Evolutionary conservation across 1,284 basidiomycete genomes (phyloP), one percentile per base, ranked within the genome.

Genomic region (Sanghuangporus sanghuang): DNA sequence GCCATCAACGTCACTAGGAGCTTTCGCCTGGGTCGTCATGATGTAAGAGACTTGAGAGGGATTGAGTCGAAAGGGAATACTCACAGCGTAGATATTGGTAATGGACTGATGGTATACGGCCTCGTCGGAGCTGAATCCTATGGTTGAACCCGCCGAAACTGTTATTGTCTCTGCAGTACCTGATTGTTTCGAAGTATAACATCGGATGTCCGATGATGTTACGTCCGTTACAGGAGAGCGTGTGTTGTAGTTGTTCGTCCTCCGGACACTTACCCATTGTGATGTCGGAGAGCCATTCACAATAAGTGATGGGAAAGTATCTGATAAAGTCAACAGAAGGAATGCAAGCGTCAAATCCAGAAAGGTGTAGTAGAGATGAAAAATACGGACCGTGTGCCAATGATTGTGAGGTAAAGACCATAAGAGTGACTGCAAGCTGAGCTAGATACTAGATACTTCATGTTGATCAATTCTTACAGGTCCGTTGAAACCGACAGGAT

Each of bases 181-280:
- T 38, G 69, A 61, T 12, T 75, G 74, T 42, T 67, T 67, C 6
- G 73, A 71, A 63, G 72, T 74, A 69, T 79, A 78, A 72, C 78
- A 80, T 18, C 78, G 71, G 68, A 79, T 73, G 66, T 78, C 76
- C 27, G 69, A 60, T 59, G 72, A 74, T 38, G 68, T 75, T 27
- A 78, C 75, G 64, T 78, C 75, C 27, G 71, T 74, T 38, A 73
- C 71, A 1, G 79, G 79, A 46, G 69, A 69, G 14, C 75, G 76
- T 40, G 69, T 72, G 64, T 79, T 73, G 68, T 71, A 79, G 71
- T 81, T 81, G 69, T 79, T 79, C 16, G 79, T 81, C 68, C 73
- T 64, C 40, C 79, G 72, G 62, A 81, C 76, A 65, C 80, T 75
- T 9, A 68, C 67, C 78, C 79, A 81, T 32, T 67, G 70, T 6